phyloP scores from a whole-genome alignment of 2,329 filamentous ascomycete genomes.

The Arthrobotrys iridis region DNA sequence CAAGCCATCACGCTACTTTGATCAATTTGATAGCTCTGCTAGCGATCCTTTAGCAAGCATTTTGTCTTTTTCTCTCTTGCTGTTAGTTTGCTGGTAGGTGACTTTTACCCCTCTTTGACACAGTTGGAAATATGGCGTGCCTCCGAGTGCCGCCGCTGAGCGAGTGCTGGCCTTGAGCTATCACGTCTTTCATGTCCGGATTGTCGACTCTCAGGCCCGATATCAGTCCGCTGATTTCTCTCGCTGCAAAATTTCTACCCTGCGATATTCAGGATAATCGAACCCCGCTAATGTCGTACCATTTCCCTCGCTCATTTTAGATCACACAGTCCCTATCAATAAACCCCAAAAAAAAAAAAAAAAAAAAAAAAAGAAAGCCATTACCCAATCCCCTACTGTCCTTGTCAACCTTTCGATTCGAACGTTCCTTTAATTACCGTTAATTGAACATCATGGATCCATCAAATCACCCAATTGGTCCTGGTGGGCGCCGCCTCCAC shows the following conservation, averaged over 20 bases:
- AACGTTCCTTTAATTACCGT: conserved; percentile 54
- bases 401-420: conserved; percentile 49
- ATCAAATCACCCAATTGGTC: conserved; percentile 70
- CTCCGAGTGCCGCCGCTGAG: conserved; percentile 36
- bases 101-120: conserved; percentile 33
- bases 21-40: conserved; percentile 50
- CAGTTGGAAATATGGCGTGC: conserved; percentile 1
- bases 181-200: conserved; percentile 1
- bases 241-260: neutral
- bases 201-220: conserved; percentile 1
- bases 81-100: conserved; percentile 37
- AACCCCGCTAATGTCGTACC: conserved; percentile 22
- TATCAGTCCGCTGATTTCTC: neutral
- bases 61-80: conserved; percentile 29
- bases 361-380: conserved; percentile 38
- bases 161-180: too few species aligned
- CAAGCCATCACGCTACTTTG: conserved; percentile 29
- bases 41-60: conserved; percentile 54
- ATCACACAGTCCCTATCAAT: conserved; percentile 47
- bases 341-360: conserved; percentile 34
- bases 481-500: conserved; percentile 87
- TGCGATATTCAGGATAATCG: neutral
- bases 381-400: conserved; percentile 39
- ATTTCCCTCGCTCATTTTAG: neutral
- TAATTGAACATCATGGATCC: conserved; percentile 60